Base-by-base conservation (phyloP, 192 early-diverging fungal genomes). In the Radiomyces spectabilis region DNA sequence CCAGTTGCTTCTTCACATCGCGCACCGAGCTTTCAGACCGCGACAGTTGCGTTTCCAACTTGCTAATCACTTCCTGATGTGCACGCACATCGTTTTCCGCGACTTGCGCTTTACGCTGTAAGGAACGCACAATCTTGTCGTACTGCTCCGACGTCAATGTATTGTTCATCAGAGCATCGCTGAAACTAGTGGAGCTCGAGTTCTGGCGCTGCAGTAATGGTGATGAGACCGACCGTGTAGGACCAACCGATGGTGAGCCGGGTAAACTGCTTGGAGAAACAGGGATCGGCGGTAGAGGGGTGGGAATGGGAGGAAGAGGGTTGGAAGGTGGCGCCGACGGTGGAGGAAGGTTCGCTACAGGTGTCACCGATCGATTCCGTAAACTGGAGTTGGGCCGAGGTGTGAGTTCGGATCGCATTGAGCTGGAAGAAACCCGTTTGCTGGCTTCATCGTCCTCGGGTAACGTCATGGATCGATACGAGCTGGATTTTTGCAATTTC, bases 31-130 rank as follows among this genome's bases (percentile, higher is more conserved):
- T 52, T 32, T 81, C 79, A 2, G 74, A 59, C 22, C 73, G 69
- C 3, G 68, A 64, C 2, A 81, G 51, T 4, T 73, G 60, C 8
- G 53, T 29, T 39, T 81, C 76, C 19, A 81, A 51, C 18, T 69
- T 69, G n/a, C 40, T 59, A 33, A 69, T 69, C 1, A 69, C 67
- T 19, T 69, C 60, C 44, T 69, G 67, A 33, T 69, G 67, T 9
- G 63, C 63, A 13, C 46, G 42, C 8, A 65, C 63, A 41, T 62
- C 66, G n/a, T 41, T 58, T 57, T 68, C 59, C 4, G 59, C 59
- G 42, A 56, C 41, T 9, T 62, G 53, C 4, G 55, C 34, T 27
- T 68, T 61, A 21, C 51, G 43, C 25, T 65, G 63, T 19, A 65
- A 24, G 3, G 63, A 58, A 5, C 56, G 63, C 1, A 65, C 34